Conservation (phyloP, 352 stramenopile genomes). For the Paralagenidium karlingii region DNA sequence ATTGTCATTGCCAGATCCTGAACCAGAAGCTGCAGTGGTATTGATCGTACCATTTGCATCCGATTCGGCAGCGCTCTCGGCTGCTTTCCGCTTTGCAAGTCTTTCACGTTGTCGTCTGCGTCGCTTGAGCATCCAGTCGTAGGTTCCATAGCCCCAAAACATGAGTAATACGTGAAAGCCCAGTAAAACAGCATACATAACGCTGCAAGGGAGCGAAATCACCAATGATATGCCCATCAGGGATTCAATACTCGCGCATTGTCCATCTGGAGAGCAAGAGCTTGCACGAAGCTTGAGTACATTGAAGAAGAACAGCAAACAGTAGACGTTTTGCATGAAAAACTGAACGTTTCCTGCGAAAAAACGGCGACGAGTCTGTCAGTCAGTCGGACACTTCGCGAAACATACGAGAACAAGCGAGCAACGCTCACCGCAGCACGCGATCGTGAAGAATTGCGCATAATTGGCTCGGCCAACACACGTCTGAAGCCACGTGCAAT, state of each 20-base stretch:
- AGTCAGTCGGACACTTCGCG: background rate
- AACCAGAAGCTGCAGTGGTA: no score
- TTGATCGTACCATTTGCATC: no score
- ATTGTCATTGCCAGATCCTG: no score
- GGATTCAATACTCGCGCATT: no score
- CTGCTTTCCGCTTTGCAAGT: constrained; percentile 33
- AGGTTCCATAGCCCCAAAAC: constrained; percentile 71
- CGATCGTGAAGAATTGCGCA: constrained; percentile 79
- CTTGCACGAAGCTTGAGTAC: no score
- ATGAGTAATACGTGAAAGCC: constrained; percentile 74
- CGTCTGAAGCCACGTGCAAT: constrained; percentile 83
- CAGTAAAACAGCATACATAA: constrained; percentile 79
- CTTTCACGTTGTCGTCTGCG: constrained; percentile 54
- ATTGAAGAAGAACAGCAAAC: constrained; percentile 24
- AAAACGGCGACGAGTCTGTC: no score
- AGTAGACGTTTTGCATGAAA: constrained; percentile 40
- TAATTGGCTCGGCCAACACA: constrained; percentile 78
- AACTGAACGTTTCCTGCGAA: constrained; percentile 39
- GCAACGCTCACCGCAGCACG: constrained; percentile 15
- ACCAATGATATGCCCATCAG: constrained; percentile 33
- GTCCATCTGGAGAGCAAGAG: no score
- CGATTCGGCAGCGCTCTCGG: constrained; percentile 1
- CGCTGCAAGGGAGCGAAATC: constrained; percentile 63
- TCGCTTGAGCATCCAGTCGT: constrained; percentile 80
- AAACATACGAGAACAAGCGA: background rate